Evolutionary conservation across 768 basidiomycete genomes (phyloP).

Genomic region (Tulasnella sp.): DNA sequence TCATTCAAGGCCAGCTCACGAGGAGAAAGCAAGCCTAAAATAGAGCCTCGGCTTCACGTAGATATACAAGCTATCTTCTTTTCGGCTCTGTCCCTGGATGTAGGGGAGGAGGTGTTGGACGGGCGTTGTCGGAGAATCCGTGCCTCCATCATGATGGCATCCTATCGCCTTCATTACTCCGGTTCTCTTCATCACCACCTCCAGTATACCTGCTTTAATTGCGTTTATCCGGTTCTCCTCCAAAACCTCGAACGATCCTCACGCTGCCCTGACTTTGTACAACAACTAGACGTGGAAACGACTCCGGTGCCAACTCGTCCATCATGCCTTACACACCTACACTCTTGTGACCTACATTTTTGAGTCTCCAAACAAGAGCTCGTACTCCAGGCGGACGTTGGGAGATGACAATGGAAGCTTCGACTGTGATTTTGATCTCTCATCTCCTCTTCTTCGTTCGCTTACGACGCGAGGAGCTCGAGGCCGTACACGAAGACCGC

Average conservation of each 20-base stretch:
- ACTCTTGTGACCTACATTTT: conserved; percentile 18
- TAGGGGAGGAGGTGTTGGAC: too few relatives aligned
- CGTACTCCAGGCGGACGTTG: not conserved
- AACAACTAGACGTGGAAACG: conserved; percentile 34
- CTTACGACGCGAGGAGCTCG: conserved; percentile 22
- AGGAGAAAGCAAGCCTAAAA: too few relatives aligned
- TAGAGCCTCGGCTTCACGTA: too few relatives aligned
- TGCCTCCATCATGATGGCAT: too few relatives aligned
- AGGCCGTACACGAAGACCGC: conserved; percentile 22
- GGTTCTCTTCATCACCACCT: conserved; percentile 21
- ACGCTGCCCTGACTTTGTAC: conserved; percentile 27
- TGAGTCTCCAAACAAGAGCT: conserved; percentile 8
- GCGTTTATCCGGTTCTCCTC: conserved; percentile 28
- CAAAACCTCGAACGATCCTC: conserved; percentile 28
- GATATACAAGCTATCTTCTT: too few relatives aligned
- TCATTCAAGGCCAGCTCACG: too few relatives aligned
- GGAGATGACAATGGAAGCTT: conserved; percentile 30
- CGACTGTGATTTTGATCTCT: conserved; percentile 24
- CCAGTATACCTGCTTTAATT: conserved; percentile 27
- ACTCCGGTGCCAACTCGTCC: conserved; percentile 31
- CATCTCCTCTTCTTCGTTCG: conserved; percentile 23
- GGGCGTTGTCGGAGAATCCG: too few relatives aligned
- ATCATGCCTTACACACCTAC: conserved; percentile 28
- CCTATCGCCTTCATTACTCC: not conserved
- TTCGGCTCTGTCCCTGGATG: conserved; percentile 25